These are phyloP conservation scores for Xylariaceae sp. DNA, from an alignment of 2,329 filamentous ascomycete species.

Conservation along the genomic window DNA sequence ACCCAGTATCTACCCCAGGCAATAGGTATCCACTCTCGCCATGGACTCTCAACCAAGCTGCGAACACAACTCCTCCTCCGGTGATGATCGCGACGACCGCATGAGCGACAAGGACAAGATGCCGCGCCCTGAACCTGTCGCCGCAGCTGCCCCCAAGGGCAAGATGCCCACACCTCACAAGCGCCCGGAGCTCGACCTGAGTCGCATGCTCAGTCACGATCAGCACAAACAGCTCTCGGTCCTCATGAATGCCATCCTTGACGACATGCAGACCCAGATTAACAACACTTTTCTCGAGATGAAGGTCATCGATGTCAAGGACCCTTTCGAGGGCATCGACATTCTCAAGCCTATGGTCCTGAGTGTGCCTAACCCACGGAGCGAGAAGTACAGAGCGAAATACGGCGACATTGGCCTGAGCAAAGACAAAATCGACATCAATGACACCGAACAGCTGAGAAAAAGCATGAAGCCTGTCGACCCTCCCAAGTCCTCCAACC, in stretches of 20 bases:
- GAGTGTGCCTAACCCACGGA: conserved; percentile 28
- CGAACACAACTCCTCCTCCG: conserved; percentile 13
- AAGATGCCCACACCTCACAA: conserved; percentile 27
- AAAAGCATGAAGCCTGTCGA: conserved; percentile 11
- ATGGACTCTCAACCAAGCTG: conserved; percentile 3
- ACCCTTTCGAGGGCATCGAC: conserved; percentile 17
- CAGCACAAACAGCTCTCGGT: conserved; percentile 46
- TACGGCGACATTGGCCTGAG: conserved; percentile 18
- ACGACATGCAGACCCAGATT: conserved; percentile 47
- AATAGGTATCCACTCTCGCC: too few species aligned
- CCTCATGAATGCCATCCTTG: conserved; percentile 44
- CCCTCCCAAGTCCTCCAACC: conserved; percentile 4
- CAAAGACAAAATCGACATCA: conserved; percentile 13
- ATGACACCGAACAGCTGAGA: conserved; percentile 11
- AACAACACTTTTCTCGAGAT: conserved; percentile 44
- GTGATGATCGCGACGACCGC: conserved; percentile 18
- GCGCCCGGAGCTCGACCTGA: conserved; percentile 42
- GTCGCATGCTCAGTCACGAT: conserved; percentile 35
- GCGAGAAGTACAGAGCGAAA: conserved; percentile 20
- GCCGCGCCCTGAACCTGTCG: conserved; percentile 8
- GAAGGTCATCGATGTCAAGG: conserved; percentile 22
- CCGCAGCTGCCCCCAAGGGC: conserved; percentile 11
- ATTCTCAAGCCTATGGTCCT: conserved; percentile 22
- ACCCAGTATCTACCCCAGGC: too few species aligned
- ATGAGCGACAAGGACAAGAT: conserved; percentile 10